phyloP scores from a whole-genome alignment of 176 grass and related monocot species.

The Eleusine indica region DNA sequence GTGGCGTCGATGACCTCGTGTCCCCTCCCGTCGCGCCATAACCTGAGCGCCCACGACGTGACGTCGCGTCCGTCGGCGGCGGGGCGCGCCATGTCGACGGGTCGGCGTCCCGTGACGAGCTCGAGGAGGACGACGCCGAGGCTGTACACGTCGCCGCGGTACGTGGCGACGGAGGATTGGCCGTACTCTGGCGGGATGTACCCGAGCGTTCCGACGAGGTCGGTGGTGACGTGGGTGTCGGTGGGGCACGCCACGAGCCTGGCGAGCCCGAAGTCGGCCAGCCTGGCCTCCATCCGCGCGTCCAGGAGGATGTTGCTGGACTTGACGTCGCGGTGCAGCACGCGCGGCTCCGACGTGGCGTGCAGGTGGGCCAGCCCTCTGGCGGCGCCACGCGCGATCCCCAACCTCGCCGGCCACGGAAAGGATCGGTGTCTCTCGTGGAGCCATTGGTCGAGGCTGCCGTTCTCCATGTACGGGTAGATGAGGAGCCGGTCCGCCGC shows the following conservation, averaged over 20 bases:
- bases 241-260: constrained; percentile 38
- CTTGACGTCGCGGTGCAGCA: constrained; percentile 85
- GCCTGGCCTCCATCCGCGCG: constrained; percentile 46
- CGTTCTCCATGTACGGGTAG: constrained; percentile 68
- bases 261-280: constrained; percentile 73
- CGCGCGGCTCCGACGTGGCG: constrained; percentile 54
- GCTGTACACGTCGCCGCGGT: constrained; percentile 77
- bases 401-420: constrained; percentile 45
- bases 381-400: constrained; percentile 45
- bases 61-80: constrained; percentile 31
- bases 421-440: constrained; percentile 38
- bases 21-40: constrained; percentile 36
- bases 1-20: constrained; percentile 45
- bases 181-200: constrained; percentile 82
- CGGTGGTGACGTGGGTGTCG: constrained; percentile 67
- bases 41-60: constrained; percentile 48
- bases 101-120: constrained; percentile 58
- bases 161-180: constrained; percentile 37
- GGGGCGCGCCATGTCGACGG: constrained; percentile 47
- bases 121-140: constrained; percentile 77
- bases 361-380: constrained; percentile 66
- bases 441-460: constrained; percentile 78
- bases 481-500: constrained; percentile 59
- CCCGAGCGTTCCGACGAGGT: constrained; percentile 68
- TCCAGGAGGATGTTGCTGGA: constrained; percentile 87